These are phyloP conservation scores for Starmera stellimalicola DNA, from an alignment of 1,139 yeast species.

Conservation along the genomic window DNA sequence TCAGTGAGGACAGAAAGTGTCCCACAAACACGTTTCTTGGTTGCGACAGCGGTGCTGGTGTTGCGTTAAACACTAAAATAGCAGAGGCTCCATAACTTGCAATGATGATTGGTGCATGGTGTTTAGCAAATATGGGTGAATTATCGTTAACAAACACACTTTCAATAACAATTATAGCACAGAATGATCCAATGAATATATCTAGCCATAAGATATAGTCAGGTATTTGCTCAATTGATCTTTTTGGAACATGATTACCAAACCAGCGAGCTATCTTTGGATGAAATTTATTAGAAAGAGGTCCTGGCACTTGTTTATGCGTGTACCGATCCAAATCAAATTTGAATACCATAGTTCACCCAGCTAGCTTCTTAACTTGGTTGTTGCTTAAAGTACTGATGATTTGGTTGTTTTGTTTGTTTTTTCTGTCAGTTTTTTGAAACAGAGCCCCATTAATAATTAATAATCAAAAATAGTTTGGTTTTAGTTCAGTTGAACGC, in stretches of 20 bases:
- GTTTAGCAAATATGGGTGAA: conserved; percentile 31
- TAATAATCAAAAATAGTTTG: too few relatives aligned
- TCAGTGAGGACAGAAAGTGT: conserved; percentile 41
- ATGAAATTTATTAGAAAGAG: neutral
- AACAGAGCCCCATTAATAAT: too few relatives aligned
- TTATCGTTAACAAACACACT: conserved; percentile 37
- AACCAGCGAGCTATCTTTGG: conserved; percentile 2
- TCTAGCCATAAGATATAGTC: conserved; percentile 42
- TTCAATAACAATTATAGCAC: conserved; percentile 42
- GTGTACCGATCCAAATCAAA: neutral
- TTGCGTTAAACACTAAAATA: conserved; percentile 49
- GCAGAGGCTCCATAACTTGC: conserved; percentile 66
- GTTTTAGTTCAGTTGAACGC: too few relatives aligned
- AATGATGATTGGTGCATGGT: conserved; percentile 44
- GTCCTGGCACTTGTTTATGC: neutral
- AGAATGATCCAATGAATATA: conserved; percentile 37
- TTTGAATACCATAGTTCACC: conserved; percentile 20
- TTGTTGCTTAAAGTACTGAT: too few relatives aligned
- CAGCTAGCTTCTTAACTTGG: conserved; percentile 5
- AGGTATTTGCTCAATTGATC: conserved; percentile 21
- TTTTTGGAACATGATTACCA: conserved; percentile 5
- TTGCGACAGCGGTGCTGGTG: conserved; percentile 53
- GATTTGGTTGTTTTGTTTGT: too few relatives aligned
- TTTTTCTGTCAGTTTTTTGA: too few relatives aligned
- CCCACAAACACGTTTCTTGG: conserved; percentile 55